Evolutionary conservation across 2,329 filamentous ascomycete species (phyloP), one percentile per base, ranked within the genome.

Genomic region (Curvularia verruculosa): DNA sequence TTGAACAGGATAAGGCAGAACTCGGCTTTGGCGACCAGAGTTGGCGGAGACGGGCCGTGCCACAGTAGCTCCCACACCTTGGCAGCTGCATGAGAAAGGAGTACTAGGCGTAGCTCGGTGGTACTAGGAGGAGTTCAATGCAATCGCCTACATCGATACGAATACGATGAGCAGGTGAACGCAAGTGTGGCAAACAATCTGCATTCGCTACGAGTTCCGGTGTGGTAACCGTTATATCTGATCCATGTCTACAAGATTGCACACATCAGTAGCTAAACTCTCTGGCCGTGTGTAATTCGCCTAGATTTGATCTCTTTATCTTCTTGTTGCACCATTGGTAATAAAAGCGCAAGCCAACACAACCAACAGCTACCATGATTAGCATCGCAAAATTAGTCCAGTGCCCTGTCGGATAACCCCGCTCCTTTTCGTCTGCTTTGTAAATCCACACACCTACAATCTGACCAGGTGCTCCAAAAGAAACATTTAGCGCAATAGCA

Each of bases 391-490:
- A 54, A n/a, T 50, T 54, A 3, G 46, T 49, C 52, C 85, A 89
- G 68, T 91, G 88, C 0, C 89, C 89, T 0, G 87, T 90, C 0
- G 87, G 87, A 70, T 89, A 91, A 0, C 89, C 88, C 9, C 64
- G 75, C 21, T 77, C 72, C 18, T 81, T 83, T 72, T 91, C 87
- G 10, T 83, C 76, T 1, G 84, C 80, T 68, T 88, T 88, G 75
- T 90, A 91, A 59, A 90, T 90, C 87, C 87, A 91, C 1, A 90
- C 87, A 0, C 88, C 89, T 0, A 86, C 83, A 39, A 91, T 91
- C 72, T 91, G 88, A 0, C 89, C 88, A 0, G 88, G 81, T 0
- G 87, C 88, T 0, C 87, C 88, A 47, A 89, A 81, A 1, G 85
- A 86, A 15, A 91, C 84, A 60, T 91, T 90, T 59, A 91, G 75